Evolutionary conservation across 2,329 filamentous ascomycete genomes (phyloP), one percentile per base, ranked within the genome.

Genomic region (Geosmithia morbida): DNA sequence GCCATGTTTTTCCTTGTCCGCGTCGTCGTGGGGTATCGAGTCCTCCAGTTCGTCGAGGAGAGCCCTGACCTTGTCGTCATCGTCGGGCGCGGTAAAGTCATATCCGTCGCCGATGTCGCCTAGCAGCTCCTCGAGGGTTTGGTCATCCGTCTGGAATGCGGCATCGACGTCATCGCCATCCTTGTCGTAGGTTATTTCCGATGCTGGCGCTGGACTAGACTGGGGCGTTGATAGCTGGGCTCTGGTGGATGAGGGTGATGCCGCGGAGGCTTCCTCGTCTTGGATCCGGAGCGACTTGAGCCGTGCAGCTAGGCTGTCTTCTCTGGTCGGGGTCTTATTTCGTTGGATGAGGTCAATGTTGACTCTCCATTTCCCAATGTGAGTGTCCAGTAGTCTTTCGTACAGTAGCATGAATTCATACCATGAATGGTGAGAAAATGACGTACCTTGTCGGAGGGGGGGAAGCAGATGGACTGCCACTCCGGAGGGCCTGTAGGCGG

Each of bases 401-500:
- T n/a, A n/a, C n/a, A n/a, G n/a, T n/a, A n/a, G n/a, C n/a, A n/a
- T n/a, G n/a, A n/a, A 1, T 30, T 29, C 19, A 22, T 7, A 26
- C 16, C 43, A 40, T 45, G 18, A 48, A 47, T 48, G 26, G 41
- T 41, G 46, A 40, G 20, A 39, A 41, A 40, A 22, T 48, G 40
- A 33, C 20, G 22, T 18, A 17, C 11, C 59, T 61, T 69, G 73
- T 70, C 64, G 65, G 60, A 63, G 54, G 17, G 65, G 56, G 49
- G 45, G 66, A 54, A 13, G 40, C 22, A 18, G 20, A 26, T 19
- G 42, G 42, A n/a, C 42, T 30, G 20, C 53, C 51, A 19, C 61
- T 62, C 44, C 63, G 59, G 39, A 79, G 61, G 10, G 75, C 75
- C 46, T 75, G 74, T 29, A 79, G 64, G 29, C 75, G 69, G 48